phyloP scores from a whole-genome alignment of 306 rosid genomes.

The Pyrus bretschneideri region DNA sequence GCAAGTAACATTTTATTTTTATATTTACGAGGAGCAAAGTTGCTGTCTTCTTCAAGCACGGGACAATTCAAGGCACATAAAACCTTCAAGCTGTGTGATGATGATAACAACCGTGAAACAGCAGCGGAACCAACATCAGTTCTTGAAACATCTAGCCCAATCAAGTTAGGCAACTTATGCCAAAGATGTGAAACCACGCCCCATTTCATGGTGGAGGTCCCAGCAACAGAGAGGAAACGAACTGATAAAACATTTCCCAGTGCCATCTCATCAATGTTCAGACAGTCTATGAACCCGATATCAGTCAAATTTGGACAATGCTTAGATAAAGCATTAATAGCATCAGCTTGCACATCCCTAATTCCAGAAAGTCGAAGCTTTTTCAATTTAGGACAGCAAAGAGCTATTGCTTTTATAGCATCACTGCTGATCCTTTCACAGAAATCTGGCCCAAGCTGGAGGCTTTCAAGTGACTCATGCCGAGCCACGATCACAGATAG shows the following conservation, averaged over 20 bases:
- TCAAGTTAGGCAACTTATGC: slow-evolving; percentile 80
- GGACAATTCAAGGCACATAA: slow-evolving; percentile 92
- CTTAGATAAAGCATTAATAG: slow-evolving; percentile 67
- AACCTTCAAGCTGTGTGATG: slow-evolving; percentile 64
- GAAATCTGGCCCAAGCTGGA: slow-evolving; percentile 98
- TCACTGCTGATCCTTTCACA: slow-evolving; percentile 98
- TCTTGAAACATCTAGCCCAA: slow-evolving; percentile 89
- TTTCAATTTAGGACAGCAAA: slow-evolving; percentile 71
- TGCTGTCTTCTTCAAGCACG: slow-evolving; percentile 67
- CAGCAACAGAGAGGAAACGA: slow-evolving; percentile 83
- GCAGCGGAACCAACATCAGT: slow-evolving; percentile 81
- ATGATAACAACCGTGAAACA: slow-evolving; percentile 65
- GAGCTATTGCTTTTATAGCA: slow-evolving; percentile 82
- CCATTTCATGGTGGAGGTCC: slow-evolving; percentile 90
- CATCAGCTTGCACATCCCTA: slow-evolving; percentile 78
- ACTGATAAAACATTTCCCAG: slow-evolving; percentile 72
- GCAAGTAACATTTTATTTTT: slow-evolving; percentile 73
- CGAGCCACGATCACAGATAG: slow-evolving; percentile 91
- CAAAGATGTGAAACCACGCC: slow-evolving; percentile 76
- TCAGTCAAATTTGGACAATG: slow-evolving; percentile 72
- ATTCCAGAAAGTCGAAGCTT: slow-evolving; percentile 87
- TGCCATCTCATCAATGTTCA: slow-evolving; percentile 76
- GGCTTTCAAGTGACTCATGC: slow-evolving; percentile 90
- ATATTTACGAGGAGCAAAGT: slow-evolving; percentile 55
- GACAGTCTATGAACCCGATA: slow-evolving; percentile 89